phyloP scores from a whole-genome alignment of 768 basidiomycete genomes.

The Boletus sensibilis region DNA sequence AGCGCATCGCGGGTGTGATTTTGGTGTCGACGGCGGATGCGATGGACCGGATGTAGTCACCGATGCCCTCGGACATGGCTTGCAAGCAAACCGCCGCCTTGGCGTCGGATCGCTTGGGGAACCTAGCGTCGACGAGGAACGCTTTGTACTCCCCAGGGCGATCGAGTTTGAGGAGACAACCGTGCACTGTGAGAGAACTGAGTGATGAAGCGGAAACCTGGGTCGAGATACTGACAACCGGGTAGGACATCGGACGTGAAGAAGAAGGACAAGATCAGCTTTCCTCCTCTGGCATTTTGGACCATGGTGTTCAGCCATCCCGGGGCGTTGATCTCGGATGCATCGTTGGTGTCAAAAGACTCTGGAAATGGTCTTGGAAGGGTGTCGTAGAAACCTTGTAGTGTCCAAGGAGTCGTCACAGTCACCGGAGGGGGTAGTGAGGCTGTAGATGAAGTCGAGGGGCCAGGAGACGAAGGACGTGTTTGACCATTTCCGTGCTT shows the following conservation, averaged over 20 bases:
- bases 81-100: slow-evolving; percentile 65
- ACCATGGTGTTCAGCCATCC: slow-evolving; percentile 52
- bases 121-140: slow-evolving; percentile 63
- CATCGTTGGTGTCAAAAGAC: slow-evolving; percentile 43
- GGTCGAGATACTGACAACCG: slow-evolving; percentile 42
- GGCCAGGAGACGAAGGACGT: slow-evolving; percentile 31
- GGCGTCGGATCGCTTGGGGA: slow-evolving; percentile 62
- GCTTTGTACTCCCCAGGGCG: slow-evolving; percentile 52
- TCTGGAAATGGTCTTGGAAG: slow-evolving; percentile 67
- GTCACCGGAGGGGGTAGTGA: slow-evolving; percentile 4
- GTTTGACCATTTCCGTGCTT: slow-evolving; percentile 52
- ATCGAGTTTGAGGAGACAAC: slow-evolving; percentile 59
- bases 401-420: slow-evolving; percentile 32
- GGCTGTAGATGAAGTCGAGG: not conserved
- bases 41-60: slow-evolving; percentile 51
- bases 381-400: slow-evolving; percentile 62
- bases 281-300: slow-evolving; percentile 52
- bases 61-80: slow-evolving; percentile 63
- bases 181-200: slow-evolving; percentile 45
- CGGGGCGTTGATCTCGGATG: slow-evolving; percentile 52
- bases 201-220: slow-evolving; percentile 1
- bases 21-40: slow-evolving; percentile 43
- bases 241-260: slow-evolving; percentile 42
- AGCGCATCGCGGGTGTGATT: slow-evolving; percentile 45
- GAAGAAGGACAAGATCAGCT: slow-evolving; percentile 42